These are phyloP conservation scores for Brassica balearica DNA, from an alignment of 441 rosid genomes.

Conservation along the genomic window DNA sequence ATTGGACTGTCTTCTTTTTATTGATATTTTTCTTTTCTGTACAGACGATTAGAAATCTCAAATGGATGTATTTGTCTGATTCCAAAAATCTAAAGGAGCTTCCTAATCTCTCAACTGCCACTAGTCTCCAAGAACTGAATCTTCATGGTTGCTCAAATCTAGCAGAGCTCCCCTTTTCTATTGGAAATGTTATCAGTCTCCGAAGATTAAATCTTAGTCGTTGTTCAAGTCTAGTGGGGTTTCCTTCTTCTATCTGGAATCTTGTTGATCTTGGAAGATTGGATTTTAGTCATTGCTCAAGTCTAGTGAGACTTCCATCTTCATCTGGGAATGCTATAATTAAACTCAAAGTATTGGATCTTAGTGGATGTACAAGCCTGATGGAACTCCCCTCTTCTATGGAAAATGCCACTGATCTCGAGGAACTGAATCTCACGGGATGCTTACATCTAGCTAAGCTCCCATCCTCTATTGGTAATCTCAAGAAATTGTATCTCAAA, in stretches of 20 bases:
- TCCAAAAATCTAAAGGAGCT: not conserved
- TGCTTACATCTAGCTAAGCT: not conserved
- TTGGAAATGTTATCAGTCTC: no score
- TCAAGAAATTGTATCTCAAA: not conserved
- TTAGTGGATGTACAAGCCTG: not conserved
- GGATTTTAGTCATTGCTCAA: not conserved
- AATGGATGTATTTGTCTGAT: not conserved
- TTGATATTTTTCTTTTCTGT: not conserved
- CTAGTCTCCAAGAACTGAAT: not conserved
- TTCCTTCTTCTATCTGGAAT: no score
- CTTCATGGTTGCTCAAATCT: no score
- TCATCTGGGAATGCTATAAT: not conserved
- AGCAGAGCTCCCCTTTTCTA: no score
- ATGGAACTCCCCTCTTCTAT: conserved; percentile 5
- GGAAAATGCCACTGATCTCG: not conserved
- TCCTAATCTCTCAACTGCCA: conserved; percentile 11
- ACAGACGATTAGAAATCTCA: conserved; percentile 8
- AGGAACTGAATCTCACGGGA: not conserved
- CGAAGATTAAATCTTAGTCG: no score
- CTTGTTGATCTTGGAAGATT: not conserved
- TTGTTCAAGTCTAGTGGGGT: no score
- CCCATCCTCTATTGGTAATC: not conserved
- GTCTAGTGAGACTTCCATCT: not conserved
- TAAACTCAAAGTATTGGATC: not conserved
- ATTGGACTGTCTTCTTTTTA: not conserved